Base-by-base conservation (phyloP, 1,139 yeast species). In the Meyerozyma athensensis region DNA sequence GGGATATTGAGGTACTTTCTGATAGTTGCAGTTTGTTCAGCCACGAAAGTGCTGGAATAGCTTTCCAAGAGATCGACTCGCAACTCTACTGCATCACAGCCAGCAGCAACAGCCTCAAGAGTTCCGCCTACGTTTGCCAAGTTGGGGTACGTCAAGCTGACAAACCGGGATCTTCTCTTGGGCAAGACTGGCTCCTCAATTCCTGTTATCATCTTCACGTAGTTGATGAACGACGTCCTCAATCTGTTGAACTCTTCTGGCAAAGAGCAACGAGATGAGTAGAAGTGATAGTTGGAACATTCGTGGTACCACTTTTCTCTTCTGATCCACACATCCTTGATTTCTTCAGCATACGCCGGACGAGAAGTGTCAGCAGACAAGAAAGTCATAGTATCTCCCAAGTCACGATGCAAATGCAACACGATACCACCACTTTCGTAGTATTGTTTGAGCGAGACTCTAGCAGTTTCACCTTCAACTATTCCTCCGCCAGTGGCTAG, bases 401-500 rank as follows among this genome's bases (percentile, higher is more conserved):
- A 74, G 51, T 86, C 86, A 50, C 99, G 82, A 58, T 90, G 97
- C 44, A 92, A 72, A 53, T 92, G 97, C 42, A 92, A 68, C 7
- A 92, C 97, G 46, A 86, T 74, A 5, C 90, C 86, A 18, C 87
- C 89, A 12, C 65, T 58, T 33, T 61, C 54, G 31, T 68, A 61
- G 58, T 80, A 84, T 8, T 66, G 54, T 51, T 79, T 72, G 55
- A 92, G 68, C 8, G 76, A 46, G 5, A 67, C 67, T 50, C 97
- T 77, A 7, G 94, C 80, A n/a, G 58, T 73, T 9, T 72, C 73
- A 22, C 76, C 74, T 61, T 92, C 98, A 24, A 92, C 96, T 45
- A 94, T 73, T 6, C 99, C 99, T 31, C 99, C 99, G 24, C 99
- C 99, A 39, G 97, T 86, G 1, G 98, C 86, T 38, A 89, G 72